Evolutionary conservation across 2,329 filamentous ascomycete genomes (phyloP), one percentile per base, ranked within the genome.

Genomic region (Chrysosporium keratinophilum): DNA sequence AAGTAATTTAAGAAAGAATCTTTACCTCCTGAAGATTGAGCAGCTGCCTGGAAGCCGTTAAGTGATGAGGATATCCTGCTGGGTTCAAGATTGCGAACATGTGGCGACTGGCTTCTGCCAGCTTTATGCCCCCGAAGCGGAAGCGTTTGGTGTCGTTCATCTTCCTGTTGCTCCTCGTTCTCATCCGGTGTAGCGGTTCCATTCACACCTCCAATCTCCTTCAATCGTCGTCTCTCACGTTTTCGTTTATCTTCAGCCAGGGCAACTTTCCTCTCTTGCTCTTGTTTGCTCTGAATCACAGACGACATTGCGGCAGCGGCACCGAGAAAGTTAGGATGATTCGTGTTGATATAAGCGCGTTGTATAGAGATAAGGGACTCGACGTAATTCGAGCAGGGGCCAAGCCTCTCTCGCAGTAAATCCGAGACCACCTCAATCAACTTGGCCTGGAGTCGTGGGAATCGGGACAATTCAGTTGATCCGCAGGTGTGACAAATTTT

Each of bases 401-500:
- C 93, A 5, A 98, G 78, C 56, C 91, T 82, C 73, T 98, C 93
- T 52, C 93, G 84, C 50, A 98, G 78, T 43, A 98, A 81, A 67
- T 98, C 93, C 5, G 93, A 97, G 1, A 98, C 93, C 15, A 96
- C 91, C 71, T 98, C 93, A 59, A 98, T 98, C 42, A 98, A 83
- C 73, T 97, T 97, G 50, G 84, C 93, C 72, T 98, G 93, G 51
- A 98, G 76, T 57, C 93, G 82, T 11, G 93, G 93, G 69, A 91
- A 98, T 58, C 93, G 81, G 51, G 88, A 86, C 17, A 98, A 81
- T 69, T 98, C 93, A 14, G 87, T 94, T 1, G 89, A 96, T 58
- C 93, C 93, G 71, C 93, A 98, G 0, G 93, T 98, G 69, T 98
- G 93, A 73, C 93, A 96, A 61, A 98, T 97, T 74, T 98, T 98